Evolutionary conservation across 2,329 filamentous ascomycete genomes (phyloP), one percentile per base, ranked within the genome.

Genomic region (Alternaria triticina): DNA sequence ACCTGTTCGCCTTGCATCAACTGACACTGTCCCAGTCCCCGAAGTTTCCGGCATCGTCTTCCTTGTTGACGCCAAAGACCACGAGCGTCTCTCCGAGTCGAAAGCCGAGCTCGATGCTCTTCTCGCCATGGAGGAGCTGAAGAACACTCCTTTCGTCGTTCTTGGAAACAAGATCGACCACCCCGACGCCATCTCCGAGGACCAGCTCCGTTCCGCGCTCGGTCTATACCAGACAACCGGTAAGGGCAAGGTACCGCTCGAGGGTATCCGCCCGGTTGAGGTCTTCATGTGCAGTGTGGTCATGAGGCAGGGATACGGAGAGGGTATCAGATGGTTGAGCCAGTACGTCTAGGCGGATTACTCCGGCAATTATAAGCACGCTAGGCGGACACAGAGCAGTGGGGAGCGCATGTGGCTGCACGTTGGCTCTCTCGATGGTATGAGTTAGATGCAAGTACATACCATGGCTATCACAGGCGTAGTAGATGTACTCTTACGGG

Each of bases 121-220:
- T 56, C 88, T 99, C 72, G 90, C 92, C 67, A 97, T 99, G 95
- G 96, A 99, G 84, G 95, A 98, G 80, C 89, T 99, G 43, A 86
- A 89, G 80, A 97, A 97, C 86, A 96, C 97, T 9, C 96, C 96
- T 58, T 98, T 98, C 82, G 89, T 98, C 66, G 89, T 99, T 74
- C 89, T 99, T 68, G 96, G 96, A 74, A 99, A 99, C 89, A 99
- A 99, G 89, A 99, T 99, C 82, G 96, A 99, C 82, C 94, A 98
- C 85, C 94, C 94, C 57, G 92, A 96, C 73, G 96, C 96, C 67
- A 90, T 98, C 58, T 95, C 91, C 70, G 96, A 99, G 87, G 95
- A 98, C 76, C 93, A 97, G 85, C 88, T 98, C 78, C 89, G 96
- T 82, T 91, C 95, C 80, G 91, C 94, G 81, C 86, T 99, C 62